phyloP scores from a whole-genome alignment of 2,329 filamentous ascomycete species.

The Pleoardoris graminearum region DNA sequence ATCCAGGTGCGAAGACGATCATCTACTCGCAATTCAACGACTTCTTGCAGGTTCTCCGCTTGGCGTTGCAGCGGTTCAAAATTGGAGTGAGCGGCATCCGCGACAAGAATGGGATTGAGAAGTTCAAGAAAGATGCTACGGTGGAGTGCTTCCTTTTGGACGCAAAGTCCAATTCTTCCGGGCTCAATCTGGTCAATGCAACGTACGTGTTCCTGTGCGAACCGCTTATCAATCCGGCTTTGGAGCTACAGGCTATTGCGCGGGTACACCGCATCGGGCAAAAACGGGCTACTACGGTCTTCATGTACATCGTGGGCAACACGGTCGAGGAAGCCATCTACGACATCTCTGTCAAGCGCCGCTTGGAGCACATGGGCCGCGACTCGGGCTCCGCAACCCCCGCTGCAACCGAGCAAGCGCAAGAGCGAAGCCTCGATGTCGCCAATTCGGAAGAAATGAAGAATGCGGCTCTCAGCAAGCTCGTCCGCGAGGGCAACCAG shows the following conservation, averaged over 20 bases:
- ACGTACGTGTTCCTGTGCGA: constrained; percentile 95
- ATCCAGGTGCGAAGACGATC: constrained; percentile 86
- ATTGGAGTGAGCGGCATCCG: constrained; percentile 76
- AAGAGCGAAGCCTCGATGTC: constrained; percentile 61
- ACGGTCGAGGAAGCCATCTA: constrained; percentile 94
- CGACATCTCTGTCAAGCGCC: constrained; percentile 76
- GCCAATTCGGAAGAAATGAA: constrained; percentile 86
- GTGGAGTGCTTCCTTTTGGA: constrained; percentile 87
- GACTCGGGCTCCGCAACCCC: constrained; percentile 31
- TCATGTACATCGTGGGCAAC: constrained; percentile 89
- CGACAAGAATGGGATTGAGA: constrained; percentile 67
- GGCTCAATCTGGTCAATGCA: constrained; percentile 88
- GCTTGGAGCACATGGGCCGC: constrained; percentile 73
- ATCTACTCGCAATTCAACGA: constrained; percentile 91
- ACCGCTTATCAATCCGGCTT: constrained; percentile 86
- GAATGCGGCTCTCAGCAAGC: constrained; percentile 67
- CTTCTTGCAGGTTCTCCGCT: constrained; percentile 74
- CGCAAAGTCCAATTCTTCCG: constrained; percentile 83
- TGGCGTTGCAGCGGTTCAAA: constrained; percentile 70
- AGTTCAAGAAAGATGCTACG: constrained; percentile 74
- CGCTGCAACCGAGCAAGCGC: constrained; percentile 59
- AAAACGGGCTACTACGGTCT: constrained; percentile 83
- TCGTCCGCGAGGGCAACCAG: constrained; percentile 71
- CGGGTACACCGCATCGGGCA: constrained; percentile 95
- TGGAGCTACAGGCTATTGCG: constrained; percentile 93